Percentiles rank a stretch among this genome's conserved stretches.
phyloP scores from a whole-genome alignment of 441 rosid genomes.

The Populus hybrid region DNA sequence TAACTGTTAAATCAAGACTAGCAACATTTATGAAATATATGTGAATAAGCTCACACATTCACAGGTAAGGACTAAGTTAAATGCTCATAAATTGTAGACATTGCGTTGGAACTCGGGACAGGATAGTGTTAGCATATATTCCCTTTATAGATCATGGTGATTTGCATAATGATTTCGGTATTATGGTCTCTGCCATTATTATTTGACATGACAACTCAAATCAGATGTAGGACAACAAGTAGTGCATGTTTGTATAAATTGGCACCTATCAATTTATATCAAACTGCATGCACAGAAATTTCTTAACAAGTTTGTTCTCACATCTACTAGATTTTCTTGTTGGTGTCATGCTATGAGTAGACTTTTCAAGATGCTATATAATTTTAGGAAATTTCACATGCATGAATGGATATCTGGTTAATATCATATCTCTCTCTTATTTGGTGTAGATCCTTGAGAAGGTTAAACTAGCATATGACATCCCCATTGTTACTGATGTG shows the following conservation, averaged over 20 bases:
- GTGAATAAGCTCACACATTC: too few relatives aligned
- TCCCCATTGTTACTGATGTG: conserved; percentile 83
- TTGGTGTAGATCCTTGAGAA: conserved; percentile 77
- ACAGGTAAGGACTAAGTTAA: neutral
- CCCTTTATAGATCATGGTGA: neutral
- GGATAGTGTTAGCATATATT: neutral
- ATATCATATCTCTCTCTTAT: conserved; percentile 3
- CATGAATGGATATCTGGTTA: neutral
- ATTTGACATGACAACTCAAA: neutral
- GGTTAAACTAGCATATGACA: conserved; percentile 71
- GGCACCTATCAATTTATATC: neutral
- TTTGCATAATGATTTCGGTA: neutral
- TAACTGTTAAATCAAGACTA: neutral
- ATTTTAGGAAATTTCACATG: neutral
- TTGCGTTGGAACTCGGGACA: neutral
- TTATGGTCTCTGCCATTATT: neutral
- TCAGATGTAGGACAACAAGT: neutral
- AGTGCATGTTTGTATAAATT: neutral
- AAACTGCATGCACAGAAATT: neutral
- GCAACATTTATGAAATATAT: neutral
- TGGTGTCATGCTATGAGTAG: neutral
- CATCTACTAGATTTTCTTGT: neutral
- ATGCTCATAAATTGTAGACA: neutral
- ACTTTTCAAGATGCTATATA: neutral
- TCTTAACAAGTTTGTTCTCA: neutral